Evolutionary conservation across 2,329 filamentous ascomycete genomes (phyloP).

Genomic region (Scedosporium aurantiacum): DNA sequence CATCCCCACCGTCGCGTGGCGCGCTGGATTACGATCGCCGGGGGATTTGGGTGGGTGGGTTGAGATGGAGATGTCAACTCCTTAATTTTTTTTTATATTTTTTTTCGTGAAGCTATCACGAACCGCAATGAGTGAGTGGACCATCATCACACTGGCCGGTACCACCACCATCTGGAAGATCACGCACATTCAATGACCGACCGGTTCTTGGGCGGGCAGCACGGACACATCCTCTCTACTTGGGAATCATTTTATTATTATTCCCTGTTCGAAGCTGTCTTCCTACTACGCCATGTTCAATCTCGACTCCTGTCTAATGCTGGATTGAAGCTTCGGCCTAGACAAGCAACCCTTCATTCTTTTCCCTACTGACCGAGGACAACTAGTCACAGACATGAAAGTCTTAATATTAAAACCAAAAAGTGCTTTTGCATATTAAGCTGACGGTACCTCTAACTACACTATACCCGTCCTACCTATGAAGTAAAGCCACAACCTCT

Average conservation of each 20-base stretch:
- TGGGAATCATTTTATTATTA: too few species aligned
- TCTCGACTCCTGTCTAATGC: too few species aligned
- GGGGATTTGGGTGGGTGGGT: constrained; percentile 45
- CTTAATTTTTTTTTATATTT: constrained; percentile 26
- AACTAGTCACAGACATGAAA: not conserved
- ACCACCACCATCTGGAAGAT: not conserved
- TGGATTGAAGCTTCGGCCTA: too few species aligned
- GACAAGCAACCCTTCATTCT: too few species aligned
- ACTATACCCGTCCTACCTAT: not conserved
- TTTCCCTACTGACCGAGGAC: too few species aligned
- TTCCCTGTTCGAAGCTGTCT: too few species aligned
- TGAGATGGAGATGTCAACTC: constrained; percentile 46
- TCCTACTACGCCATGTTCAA: too few species aligned
- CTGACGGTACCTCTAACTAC: not conserved
- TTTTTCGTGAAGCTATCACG: not conserved
- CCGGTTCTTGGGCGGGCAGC: too few species aligned
- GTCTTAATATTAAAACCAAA: not conserved
- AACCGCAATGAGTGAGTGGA: not conserved
- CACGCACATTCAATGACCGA: too few species aligned
- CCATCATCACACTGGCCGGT: too few species aligned
- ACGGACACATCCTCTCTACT: too few species aligned
- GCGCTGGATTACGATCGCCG: constrained; percentile 55
- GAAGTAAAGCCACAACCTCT: not conserved
- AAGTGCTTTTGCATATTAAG: not conserved
- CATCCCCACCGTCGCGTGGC: constrained; percentile 60